These are phyloP conservation scores for Metarhizium album DNA, from an alignment of 2,329 filamentous ascomycete genomes.

Conservation along the genomic window DNA sequence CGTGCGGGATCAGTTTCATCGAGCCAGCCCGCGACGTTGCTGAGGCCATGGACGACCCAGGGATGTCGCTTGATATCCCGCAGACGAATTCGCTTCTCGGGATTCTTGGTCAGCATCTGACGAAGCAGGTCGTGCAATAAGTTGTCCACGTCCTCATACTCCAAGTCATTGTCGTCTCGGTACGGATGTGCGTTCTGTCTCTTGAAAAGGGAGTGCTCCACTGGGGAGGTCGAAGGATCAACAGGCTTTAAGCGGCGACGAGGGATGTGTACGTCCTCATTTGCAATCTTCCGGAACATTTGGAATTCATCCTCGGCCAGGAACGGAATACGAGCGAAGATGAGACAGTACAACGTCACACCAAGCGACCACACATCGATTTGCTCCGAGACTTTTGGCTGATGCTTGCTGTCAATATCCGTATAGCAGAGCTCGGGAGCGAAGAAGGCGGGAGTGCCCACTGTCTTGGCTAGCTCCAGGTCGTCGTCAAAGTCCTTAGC, in stretches of 20 bases:
- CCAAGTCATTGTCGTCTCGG: conserved; percentile 65
- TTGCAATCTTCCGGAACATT: conserved; percentile 85
- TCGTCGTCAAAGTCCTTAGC: conserved; percentile 84
- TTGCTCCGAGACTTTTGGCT: conserved; percentile 74
- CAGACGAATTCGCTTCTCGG: conserved; percentile 75
- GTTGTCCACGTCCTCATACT: conserved; percentile 78
- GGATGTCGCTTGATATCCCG: conserved; percentile 88
- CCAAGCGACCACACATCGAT: conserved; percentile 97
- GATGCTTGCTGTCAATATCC: conserved; percentile 57
- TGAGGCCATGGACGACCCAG: conserved; percentile 75
- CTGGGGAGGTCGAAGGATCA: conserved; percentile 46
- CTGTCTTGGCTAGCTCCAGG: conserved; percentile 93
- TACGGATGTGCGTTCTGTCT: conserved; percentile 54
- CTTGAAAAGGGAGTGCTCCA: conserved; percentile 43
- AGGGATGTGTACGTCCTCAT: conserved; percentile 85
- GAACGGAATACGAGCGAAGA: conserved; percentile 90
- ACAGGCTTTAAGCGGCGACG: conserved; percentile 69
- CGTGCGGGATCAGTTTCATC: conserved; percentile 82
- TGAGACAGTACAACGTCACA: conserved; percentile 89
- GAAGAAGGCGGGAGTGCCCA: conserved; percentile 95
- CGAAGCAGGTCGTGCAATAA: conserved; percentile 67
- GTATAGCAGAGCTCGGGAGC: conserved; percentile 93
- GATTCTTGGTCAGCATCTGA: conserved; percentile 79
- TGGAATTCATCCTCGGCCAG: conserved; percentile 84
- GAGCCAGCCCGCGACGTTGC: conserved; percentile 71